Conservation (phyloP, 1,139 yeast species). For the Kodamaea anthophila region DNA sequence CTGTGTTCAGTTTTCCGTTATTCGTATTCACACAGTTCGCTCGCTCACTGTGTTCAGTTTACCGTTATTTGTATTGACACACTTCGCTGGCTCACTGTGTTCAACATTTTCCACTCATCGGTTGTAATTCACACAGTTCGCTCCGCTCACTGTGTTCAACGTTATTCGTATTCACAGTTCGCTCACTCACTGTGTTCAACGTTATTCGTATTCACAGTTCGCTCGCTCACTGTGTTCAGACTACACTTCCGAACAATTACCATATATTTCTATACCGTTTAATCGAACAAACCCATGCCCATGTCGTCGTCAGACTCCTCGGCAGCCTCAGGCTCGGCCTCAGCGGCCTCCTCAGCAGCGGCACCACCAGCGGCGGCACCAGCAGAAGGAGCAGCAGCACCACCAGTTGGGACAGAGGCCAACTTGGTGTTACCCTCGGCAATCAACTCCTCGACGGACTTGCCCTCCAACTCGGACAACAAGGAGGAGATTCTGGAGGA, state of each 20-base stretch:
- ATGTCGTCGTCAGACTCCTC: conserved; percentile 38
- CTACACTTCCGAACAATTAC: conserved; percentile 3
- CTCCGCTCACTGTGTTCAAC: too few relatives aligned
- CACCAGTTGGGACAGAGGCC: conserved; percentile 80
- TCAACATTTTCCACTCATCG: too few relatives aligned
- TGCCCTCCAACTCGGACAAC: conserved; percentile 71
- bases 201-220: background rate
- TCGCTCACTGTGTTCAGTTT: too few relatives aligned
- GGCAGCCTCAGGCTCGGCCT: conserved; percentile 32
- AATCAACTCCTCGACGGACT: conserved; percentile 66
- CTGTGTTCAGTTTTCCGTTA: too few relatives aligned
- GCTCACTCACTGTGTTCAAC: too few relatives aligned
- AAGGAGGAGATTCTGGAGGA: conserved; percentile 63
- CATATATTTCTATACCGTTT: conserved; percentile 19
- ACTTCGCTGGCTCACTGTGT: too few relatives aligned
- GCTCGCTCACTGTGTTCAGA: background rate
- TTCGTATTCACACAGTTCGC: too few relatives aligned
- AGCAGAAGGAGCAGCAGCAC: conserved; percentile 64
- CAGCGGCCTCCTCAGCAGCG: conserved; percentile 36
- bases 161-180: too few relatives aligned
- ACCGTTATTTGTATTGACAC: too few relatives aligned
- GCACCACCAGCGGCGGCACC: conserved; percentile 38
- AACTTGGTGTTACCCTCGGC: conserved; percentile 79
- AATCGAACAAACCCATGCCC: conserved; percentile 83
- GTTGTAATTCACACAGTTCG: too few relatives aligned